A percentile compares a stretch with the other conserved stretches of the same genome.
These are phyloP conservation scores for Castanospermum australe DNA, from an alignment of 306 rosid genomes.

Conservation along the genomic window DNA sequence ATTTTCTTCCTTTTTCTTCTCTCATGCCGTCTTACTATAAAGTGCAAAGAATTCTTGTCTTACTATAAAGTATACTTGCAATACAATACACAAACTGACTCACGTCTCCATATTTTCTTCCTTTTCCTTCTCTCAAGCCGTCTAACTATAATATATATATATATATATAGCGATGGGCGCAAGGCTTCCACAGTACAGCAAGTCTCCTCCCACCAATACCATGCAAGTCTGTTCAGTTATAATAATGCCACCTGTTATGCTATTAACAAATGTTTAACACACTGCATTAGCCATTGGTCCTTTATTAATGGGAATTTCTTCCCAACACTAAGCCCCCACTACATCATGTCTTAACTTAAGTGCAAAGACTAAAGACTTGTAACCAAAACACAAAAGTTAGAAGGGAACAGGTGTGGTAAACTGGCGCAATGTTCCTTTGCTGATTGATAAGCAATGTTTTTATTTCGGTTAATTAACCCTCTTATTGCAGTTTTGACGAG, in stretches of 20 bases:
- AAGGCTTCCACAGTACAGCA: conserved; percentile 33
- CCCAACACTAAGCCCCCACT: background rate
- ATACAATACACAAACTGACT: no score
- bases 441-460: background rate
- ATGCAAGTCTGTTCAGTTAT: conserved; percentile 8
- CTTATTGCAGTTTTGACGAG: conserved; percentile 34
- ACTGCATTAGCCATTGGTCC: background rate
- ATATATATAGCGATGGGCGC: conserved; percentile 47
- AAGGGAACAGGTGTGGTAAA: conserved; percentile 26
- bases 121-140: background rate
- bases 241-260: conserved; percentile 14
- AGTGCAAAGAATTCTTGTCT: conserved; percentile 14
- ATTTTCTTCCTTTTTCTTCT: background rate
- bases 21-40: background rate
- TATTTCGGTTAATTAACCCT: conserved; percentile 11
- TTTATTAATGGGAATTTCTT: background rate
- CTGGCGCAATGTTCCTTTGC: conserved; percentile 30
- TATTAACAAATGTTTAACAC: background rate
- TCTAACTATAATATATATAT: background rate
- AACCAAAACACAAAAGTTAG: background rate
- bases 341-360: conserved; percentile 19
- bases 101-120: no score
- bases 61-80: no score
- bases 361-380: background rate
- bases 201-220: background rate